Conservation (phyloP, 768 basidiomycete genomes). For the Tephrocybe sp. region DNA sequence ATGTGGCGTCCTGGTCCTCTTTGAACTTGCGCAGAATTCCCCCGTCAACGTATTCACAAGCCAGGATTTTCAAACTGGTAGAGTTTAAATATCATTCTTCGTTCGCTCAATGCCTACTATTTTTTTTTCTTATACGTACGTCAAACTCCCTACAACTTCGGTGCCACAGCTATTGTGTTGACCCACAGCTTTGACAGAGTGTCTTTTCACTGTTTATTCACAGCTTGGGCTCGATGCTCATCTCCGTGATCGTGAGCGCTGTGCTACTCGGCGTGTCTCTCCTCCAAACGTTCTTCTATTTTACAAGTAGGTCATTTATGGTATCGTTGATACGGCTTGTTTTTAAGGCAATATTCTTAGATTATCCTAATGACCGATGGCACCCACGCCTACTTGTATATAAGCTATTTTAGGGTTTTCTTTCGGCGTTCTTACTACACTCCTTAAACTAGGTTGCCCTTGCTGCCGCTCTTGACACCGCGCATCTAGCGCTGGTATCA, state of each 20-base stretch:
- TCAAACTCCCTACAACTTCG: too few relatives aligned
- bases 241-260: conserved; percentile 7
- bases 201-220: background rate
- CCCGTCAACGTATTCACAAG: too few relatives aligned
- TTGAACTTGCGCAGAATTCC: too few relatives aligned
- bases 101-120: too few relatives aligned
- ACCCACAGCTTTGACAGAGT: too few relatives aligned
- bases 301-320: background rate
- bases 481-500: conserved; percentile 1
- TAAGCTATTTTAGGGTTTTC: background rate
- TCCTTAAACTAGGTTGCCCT: background rate
- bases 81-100: too few relatives aligned
- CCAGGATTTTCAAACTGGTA: too few relatives aligned
- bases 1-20: too few relatives aligned
- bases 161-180: too few relatives aligned
- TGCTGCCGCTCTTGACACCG: background rate
- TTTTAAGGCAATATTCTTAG: background rate
- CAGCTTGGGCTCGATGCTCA: background rate
- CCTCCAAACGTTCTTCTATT: conserved; percentile 10
- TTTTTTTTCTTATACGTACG: too few relatives aligned
- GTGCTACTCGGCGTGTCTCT: conserved; percentile 5
- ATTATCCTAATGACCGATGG: background rate
- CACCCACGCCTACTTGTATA: background rate
- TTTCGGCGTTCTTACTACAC: background rate
- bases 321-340: background rate